Percentiles rank a stretch among this genome's conserved stretches.
Evolutionary conservation across 345 rosid species (phyloP).

Genomic region (Eucalyptus erythrocorys): DNA sequence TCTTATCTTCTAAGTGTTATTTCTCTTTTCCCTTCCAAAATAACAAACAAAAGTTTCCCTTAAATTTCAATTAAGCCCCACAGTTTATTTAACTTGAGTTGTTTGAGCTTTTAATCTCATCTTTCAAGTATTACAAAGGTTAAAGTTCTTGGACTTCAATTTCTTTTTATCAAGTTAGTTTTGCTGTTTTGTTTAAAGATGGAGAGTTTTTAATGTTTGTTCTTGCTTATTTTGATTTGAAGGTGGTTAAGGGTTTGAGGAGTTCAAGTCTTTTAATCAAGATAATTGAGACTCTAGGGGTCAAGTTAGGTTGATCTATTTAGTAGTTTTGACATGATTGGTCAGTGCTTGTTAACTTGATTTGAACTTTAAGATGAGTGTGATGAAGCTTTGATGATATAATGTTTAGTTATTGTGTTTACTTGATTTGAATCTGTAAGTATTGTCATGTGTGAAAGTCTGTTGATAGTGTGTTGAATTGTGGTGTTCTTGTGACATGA

Average conservation of each 20-base stretch:
- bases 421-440: background rate
- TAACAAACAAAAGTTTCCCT: rapidly evolving
- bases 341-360: background rate
- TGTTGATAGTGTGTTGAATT: too few species aligned
- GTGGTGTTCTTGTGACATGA: too few species aligned
- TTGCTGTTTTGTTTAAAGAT: too few species aligned
- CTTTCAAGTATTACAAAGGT: background rate
- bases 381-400: background rate
- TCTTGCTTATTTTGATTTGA: too few species aligned
- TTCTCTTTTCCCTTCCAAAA: background rate
- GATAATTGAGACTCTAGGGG: background rate
- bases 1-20: background rate
- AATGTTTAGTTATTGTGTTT: background rate
- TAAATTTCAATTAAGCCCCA: background rate
- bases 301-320: background rate
- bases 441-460: background rate
- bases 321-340: background rate
- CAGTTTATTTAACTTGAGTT: background rate
- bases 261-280: background rate
- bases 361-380: background rate
- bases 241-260: too few species aligned
- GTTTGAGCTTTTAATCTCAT: background rate
- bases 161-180: too few species aligned
- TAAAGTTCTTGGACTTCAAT: too few species aligned
- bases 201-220: too few species aligned